Percentiles rank a stretch among this genome's conserved stretches.
phyloP scores from a whole-genome alignment of 441 rosid genomes.

The Arabidopsis hybrid region DNA sequence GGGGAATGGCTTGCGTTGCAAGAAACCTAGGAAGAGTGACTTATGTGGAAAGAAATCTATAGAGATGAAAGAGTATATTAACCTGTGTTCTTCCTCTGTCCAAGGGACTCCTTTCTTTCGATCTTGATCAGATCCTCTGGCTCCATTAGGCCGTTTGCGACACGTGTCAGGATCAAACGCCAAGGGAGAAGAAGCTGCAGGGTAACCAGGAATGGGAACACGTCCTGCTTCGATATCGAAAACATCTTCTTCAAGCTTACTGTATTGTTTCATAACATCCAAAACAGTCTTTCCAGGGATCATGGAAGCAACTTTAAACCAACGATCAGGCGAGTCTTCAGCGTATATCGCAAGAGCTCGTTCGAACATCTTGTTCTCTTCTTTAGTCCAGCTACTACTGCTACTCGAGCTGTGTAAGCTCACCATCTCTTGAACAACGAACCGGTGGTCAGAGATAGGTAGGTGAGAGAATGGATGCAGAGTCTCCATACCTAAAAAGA shows the following conservation, averaged over 20 bases:
- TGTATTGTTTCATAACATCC: constrained; percentile 67
- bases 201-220: constrained; percentile 67
- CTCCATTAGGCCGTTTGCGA: constrained; percentile 61
- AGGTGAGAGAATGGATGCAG: constrained; percentile 52
- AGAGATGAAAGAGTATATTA: constrained; percentile 7
- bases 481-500: constrained; percentile 63
- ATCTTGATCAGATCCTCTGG: constrained; percentile 60
- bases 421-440: constrained; percentile 44
- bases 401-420: constrained; percentile 34
- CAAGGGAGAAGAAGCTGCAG: constrained; percentile 47
- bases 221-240: constrained; percentile 67
- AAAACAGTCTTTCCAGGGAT: constrained; percentile 66
- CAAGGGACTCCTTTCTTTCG: constrained; percentile 80
- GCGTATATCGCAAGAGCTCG: constrained; percentile 65
- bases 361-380: constrained; percentile 77
- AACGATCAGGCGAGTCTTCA: constrained; percentile 67
- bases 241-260: constrained; percentile 66
- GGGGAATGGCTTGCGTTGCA: constrained; percentile 5
- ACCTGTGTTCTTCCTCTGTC: constrained; percentile 88
- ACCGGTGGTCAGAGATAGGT: constrained; percentile 45
- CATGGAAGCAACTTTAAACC: constrained; percentile 62
- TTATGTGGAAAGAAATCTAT: neutral
- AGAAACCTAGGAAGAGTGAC: constrained; percentile 24
- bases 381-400: constrained; percentile 58
- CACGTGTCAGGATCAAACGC: constrained; percentile 48